Conservation (phyloP, 495 filamentous ascomycete species). For the Talaromyces proteolyticus region DNA sequence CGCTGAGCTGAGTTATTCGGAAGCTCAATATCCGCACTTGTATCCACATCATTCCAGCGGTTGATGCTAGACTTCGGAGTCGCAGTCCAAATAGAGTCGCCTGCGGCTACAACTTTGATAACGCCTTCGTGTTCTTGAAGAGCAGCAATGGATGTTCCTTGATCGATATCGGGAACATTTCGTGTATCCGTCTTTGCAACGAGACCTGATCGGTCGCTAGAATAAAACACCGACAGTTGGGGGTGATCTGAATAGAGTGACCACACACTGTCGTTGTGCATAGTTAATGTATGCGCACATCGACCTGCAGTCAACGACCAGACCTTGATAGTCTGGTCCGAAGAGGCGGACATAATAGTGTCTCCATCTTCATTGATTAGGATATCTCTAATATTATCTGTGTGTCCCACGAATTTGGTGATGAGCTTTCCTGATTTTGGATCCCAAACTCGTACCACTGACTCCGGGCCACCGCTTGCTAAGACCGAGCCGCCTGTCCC, state of each 20-base stretch:
- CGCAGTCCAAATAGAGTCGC: conserved; percentile 87
- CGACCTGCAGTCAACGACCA: conserved; percentile 93
- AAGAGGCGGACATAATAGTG: conserved; percentile 89
- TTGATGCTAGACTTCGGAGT: conserved; percentile 94
- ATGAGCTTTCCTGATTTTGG: conserved; percentile 81
- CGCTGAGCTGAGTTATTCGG: conserved; percentile 51
- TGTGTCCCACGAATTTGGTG: conserved; percentile 97
- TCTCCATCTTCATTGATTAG: conserved; percentile 83
- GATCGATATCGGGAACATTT: conserved; percentile 71
- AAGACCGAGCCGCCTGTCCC: conserved; percentile 68
- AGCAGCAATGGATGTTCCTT: conserved; percentile 81
- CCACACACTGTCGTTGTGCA: conserved; percentile 99
- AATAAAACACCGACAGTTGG: conserved; percentile 83
- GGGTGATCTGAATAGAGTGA: conserved; percentile 88
- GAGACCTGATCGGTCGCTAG: conserved; percentile 82
- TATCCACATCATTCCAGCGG: conserved; percentile 86
- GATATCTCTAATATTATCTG: conserved; percentile 88
- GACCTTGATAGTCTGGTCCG: conserved; percentile 94
- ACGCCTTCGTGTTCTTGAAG: conserved; percentile 89
- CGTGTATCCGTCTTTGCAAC: conserved; percentile 92
- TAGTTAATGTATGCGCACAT: conserved; percentile 95
- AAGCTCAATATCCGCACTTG: conserved; percentile 51
- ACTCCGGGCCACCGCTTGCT: conserved; percentile 91
- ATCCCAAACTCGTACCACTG: conserved; percentile 91
- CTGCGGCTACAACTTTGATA: conserved; percentile 73